Base-by-base conservation (phyloP, 257 asterid species). In the Cordia subcordata region DNA sequence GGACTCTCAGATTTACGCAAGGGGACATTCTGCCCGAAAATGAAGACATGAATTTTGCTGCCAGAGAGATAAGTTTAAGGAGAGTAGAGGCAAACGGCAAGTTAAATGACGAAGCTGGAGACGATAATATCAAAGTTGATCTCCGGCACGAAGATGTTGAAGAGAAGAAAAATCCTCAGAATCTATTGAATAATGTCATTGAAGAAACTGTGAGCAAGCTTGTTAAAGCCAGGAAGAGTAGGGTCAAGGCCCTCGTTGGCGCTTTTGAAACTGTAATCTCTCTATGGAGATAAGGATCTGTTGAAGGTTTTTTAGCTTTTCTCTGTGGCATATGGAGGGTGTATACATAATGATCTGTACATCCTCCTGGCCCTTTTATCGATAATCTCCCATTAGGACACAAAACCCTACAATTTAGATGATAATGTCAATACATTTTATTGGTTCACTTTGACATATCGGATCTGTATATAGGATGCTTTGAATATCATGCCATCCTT, bases 161-260 rank as follows among this genome's bases (percentile, higher is more conserved):
- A 27, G 40, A 47, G 13, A 65, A 11, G 18, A 66, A 40, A 13
- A 14, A 15, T 13, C 9, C 40, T 45, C 49, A 63, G 5, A 49
- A 52, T n/a, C 66, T 67, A 69, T 45, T 35, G 49, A 76, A 73
- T 51, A 11, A n/a, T 35, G 67, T 79, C 61, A 71, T 76, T 44
- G 68, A 75, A 68, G 70, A 71, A 53, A 71, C 68, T 1, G 78
- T 79, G n/a, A 51, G 63, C 55, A 57, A 67, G 67, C 63, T 66
- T 33, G 69, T 37, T 8, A 57, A 42, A 55, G 44, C 61, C n/a
- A 57, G 69, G 55, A 75, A 19, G 69, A 49, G 66, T 58, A 81
- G 68, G 67, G 91, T 83, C 44, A 70, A 69, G 57, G 82, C 85
- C 8, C 44, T 83, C 38, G 83, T 83, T 65, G 69, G 72, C 57